These are phyloP conservation scores for Pavlovales sp. DNA, from an alignment of 208 protist species.

Conservation along the genomic window DNA sequence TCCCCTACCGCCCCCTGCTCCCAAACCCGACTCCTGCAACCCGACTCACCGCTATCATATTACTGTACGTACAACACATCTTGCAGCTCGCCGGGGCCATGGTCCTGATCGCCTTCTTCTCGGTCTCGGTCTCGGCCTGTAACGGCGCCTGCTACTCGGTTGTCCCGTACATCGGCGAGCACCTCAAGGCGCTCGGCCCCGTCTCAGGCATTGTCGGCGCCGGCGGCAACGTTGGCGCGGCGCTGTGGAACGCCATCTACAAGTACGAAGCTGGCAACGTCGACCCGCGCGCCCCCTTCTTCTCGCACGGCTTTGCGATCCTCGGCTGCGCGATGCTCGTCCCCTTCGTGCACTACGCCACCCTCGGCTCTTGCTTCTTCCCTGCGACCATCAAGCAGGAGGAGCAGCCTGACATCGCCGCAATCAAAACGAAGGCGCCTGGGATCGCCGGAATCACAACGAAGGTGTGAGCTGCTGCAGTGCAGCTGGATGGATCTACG, in stretches of 20 bases:
- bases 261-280: too few relatives aligned
- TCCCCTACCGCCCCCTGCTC: too few relatives aligned
- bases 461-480: too few relatives aligned
- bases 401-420: too few relatives aligned
- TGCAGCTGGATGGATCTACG: too few relatives aligned
- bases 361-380: neutral
- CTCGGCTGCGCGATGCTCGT: neutral
- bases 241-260: neutral
- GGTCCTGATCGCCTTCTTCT: neutral
- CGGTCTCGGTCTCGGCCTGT: neutral
- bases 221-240: conserved; percentile 17
- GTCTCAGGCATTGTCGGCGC: conserved; percentile 5
- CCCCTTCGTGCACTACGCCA: neutral
- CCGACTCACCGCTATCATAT: too few relatives aligned
- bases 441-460: too few relatives aligned
- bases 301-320: neutral
- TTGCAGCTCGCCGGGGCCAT: neutral
- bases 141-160: conserved; percentile 6
- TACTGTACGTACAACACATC: too few relatives aligned
- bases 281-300: neutral
- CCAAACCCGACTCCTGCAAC: too few relatives aligned
- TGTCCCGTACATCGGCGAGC: neutral
- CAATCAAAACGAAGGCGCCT: too few relatives aligned
- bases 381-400: too few relatives aligned
- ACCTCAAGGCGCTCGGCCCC: neutral